Evolutionary conservation across 768 basidiomycete genomes (phyloP).

Genomic region (Calocybe cyanea): DNA sequence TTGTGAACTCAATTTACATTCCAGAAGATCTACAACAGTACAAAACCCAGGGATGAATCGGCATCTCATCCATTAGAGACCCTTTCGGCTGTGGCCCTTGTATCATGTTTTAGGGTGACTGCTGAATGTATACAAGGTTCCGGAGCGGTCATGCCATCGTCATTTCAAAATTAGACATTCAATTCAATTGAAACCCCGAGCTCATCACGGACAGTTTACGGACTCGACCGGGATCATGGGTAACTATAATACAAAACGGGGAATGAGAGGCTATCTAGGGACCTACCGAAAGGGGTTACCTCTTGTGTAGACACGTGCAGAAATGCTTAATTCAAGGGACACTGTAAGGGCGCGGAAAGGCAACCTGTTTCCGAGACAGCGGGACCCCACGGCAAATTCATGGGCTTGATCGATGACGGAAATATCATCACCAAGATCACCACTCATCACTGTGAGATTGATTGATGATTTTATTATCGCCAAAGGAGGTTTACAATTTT

Average conservation of each 20-base stretch:
- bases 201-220: slow-evolving; percentile 1
- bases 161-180: slow-evolving; percentile 1
- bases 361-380: slow-evolving; percentile 8
- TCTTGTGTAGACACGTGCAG: slow-evolving; percentile 1
- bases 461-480: slow-evolving; percentile 4
- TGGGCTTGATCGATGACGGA: slow-evolving; percentile 16
- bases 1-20: too few relatives aligned
- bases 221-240: slow-evolving; percentile 4
- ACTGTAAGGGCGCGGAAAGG: slow-evolving; percentile 4
- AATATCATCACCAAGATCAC: slow-evolving; percentile 1
- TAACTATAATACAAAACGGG: too few relatives aligned
- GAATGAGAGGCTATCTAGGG: background rate
- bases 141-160: slow-evolving; percentile 3
- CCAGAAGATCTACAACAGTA: too few relatives aligned
- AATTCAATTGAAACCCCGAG: background rate
- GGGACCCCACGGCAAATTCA: slow-evolving; percentile 4
- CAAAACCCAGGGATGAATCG: slow-evolving; percentile 6
- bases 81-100: background rate
- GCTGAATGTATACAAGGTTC: background rate
- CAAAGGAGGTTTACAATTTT: slow-evolving; percentile 6
- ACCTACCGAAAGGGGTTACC: too few relatives aligned
- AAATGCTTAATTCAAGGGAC: slow-evolving; percentile 13
- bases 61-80: background rate
- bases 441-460: background rate
- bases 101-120: background rate